Evolutionary conservation across 1,284 basidiomycete genomes (phyloP).

Genomic region (Microbotryomycetes sp.): DNA sequence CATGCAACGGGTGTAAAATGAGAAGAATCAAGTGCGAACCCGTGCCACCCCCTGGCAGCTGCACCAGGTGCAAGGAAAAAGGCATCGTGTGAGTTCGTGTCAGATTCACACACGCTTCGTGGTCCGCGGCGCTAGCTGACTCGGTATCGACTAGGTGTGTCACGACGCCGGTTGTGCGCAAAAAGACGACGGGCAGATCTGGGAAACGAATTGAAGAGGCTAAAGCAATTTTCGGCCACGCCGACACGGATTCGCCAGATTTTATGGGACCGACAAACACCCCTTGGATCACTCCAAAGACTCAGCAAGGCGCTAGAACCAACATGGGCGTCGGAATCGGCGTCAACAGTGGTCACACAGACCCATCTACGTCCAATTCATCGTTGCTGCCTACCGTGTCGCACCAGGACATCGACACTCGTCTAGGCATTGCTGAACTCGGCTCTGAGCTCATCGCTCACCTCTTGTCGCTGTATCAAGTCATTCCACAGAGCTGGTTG

Average conservation of each 20-base stretch:
- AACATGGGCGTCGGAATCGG: background rate
- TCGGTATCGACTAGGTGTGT: constrained; percentile 2
- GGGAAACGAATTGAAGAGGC: constrained; percentile 26
- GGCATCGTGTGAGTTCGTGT: constrained; percentile 14
- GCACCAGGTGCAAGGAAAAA: constrained; percentile 17
- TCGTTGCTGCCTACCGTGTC: constrained; percentile 2
- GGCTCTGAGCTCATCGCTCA: background rate
- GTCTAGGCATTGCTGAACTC: background rate
- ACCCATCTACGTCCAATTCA: background rate
- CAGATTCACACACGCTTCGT: background rate
- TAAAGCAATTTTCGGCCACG: constrained; percentile 19
- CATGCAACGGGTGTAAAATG: constrained; percentile 23
- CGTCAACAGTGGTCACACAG: background rate
- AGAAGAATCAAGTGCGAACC: constrained; percentile 19
- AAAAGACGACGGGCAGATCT: constrained; percentile 13
- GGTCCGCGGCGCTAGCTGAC: background rate
- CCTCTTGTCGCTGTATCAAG: constrained; percentile 13
- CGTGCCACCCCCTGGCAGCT: constrained; percentile 12
- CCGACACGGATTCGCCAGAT: constrained; percentile 6
- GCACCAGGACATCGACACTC: background rate
- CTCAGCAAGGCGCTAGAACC: background rate
- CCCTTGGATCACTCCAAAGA: constrained; percentile 13
- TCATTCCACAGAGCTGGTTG: constrained; percentile 23
- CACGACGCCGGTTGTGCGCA: constrained; percentile 14
- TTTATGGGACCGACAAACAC: constrained; percentile 17